Evolutionary conservation across 306 rosid genomes (phyloP).

Genomic region (Quercus glauca): DNA sequence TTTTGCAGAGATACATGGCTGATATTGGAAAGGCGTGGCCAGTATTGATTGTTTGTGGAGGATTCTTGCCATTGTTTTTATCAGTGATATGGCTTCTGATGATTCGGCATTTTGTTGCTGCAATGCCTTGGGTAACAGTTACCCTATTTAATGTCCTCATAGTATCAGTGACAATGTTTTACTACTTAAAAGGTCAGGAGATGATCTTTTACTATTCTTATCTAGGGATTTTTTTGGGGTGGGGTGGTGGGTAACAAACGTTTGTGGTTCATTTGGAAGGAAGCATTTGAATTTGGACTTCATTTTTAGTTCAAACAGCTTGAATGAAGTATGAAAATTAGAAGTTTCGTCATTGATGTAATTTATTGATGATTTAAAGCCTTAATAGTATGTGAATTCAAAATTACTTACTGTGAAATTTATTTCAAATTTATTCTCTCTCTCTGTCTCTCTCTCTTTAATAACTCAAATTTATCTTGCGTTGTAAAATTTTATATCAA

Average conservation of each 20-base stretch:
- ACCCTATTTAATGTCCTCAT: slow-evolving; percentile 73
- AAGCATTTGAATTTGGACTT: neutral
- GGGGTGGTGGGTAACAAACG: neutral
- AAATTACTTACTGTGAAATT: neutral
- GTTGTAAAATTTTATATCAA: no score
- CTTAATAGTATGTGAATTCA: neutral
- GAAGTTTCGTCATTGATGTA: neutral
- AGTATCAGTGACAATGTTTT: slow-evolving; percentile 78
- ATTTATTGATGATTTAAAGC: neutral
- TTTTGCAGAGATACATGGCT: slow-evolving; percentile 91
- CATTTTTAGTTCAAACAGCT: neutral
- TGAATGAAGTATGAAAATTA: neutral
- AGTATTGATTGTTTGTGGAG: slow-evolving; percentile 94
- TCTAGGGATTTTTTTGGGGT: neutral
- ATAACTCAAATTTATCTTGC: neutral
- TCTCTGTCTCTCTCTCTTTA: neutral
- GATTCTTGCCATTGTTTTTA: slow-evolving; percentile 81
- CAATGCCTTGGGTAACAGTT: slow-evolving; percentile 98
- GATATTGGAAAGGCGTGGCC: slow-evolving; percentile 98
- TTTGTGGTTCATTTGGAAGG: neutral
- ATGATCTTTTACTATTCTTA: slow-evolving; percentile 8
- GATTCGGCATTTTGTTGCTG: slow-evolving; percentile 92
- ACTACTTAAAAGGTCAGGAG: slow-evolving; percentile 80
- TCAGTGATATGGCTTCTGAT: slow-evolving; percentile 90
- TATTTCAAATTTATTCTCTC: neutral